phyloP scores from a whole-genome alignment of 73 alveolate species.

The Tetrahymena malaccensis region DNA sequence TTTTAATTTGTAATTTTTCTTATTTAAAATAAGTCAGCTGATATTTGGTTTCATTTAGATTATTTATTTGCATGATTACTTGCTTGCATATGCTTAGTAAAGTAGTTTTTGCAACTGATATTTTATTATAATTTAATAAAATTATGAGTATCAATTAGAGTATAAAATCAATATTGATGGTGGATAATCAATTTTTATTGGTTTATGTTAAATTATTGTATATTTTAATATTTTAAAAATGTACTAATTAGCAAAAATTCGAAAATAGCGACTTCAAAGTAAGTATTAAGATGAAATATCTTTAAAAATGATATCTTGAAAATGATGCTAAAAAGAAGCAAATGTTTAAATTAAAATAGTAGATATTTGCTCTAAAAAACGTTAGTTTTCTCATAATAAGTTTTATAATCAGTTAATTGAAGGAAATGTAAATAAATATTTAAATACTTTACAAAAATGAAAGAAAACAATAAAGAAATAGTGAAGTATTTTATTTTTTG shows the following conservation, averaged over 20 bases:
- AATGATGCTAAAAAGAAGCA: not conserved
- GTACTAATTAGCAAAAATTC: not conserved
- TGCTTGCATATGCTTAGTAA: not conserved
- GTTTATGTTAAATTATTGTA: not conserved
- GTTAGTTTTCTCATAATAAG: too few relatives aligned
- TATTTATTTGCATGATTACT: not conserved
- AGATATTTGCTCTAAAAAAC: not conserved
- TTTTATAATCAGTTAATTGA: too few relatives aligned
- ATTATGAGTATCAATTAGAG: not conserved
- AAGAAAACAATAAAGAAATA: too few relatives aligned
- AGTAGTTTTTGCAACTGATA: not conserved
- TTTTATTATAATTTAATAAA: not conserved
- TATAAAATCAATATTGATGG: not conserved
- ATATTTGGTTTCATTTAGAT: not conserved
- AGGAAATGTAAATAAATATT: too few relatives aligned
- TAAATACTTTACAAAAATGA: too few relatives aligned
- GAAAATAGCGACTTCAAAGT: not conserved
- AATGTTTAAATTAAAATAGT: not conserved
- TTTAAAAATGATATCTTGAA: too few relatives aligned
- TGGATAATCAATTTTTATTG: not conserved
- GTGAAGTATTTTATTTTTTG: too few relatives aligned
- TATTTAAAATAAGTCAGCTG: not conserved
- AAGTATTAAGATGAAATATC: not conserved
- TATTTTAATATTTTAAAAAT: too few relatives aligned
- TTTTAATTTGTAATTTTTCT: not conserved